A percentile compares a stretch with the other conserved stretches of the same genome.
phyloP scores from a whole-genome alignment of 1,139 yeast species.

The Lodderomyces parapsilosis region DNA sequence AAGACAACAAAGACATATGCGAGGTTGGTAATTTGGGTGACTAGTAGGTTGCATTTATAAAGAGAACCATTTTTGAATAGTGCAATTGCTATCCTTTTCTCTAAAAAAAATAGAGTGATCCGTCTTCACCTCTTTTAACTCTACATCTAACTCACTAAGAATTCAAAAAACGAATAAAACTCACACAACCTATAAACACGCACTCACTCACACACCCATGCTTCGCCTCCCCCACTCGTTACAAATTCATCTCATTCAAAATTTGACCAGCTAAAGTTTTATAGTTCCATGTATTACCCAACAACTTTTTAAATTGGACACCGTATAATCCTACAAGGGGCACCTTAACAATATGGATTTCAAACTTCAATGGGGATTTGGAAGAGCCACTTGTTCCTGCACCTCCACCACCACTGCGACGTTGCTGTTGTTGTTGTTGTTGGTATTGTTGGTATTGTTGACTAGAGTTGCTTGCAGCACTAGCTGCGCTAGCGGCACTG shows the following conservation, averaged over 20 bases:
- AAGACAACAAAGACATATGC: conserved; percentile 20
- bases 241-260: conserved; percentile 72
- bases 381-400: background rate
- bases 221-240: conserved; percentile 10
- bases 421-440: background rate
- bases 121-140: too few species aligned
- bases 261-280: conserved; percentile 90
- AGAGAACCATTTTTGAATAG: too few species aligned
- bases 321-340: conserved; percentile 90
- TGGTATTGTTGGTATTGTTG: background rate
- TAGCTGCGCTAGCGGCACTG: conserved; percentile 27
- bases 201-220: background rate
- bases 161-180: background rate
- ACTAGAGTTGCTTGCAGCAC: conserved; percentile 21
- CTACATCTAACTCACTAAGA: background rate
- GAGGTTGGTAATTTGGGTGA: background rate
- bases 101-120: too few species aligned
- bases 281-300: conserved; percentile 96
- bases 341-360: conserved; percentile 88
- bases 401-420: background rate
- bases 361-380: conserved; percentile 72
- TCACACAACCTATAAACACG: background rate
- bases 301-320: conserved; percentile 88
- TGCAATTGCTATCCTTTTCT: background rate
- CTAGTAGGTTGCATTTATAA: background rate